Conservation (phyloP, 805 yeast genomes). For the Candida broadrunensis region DNA sequence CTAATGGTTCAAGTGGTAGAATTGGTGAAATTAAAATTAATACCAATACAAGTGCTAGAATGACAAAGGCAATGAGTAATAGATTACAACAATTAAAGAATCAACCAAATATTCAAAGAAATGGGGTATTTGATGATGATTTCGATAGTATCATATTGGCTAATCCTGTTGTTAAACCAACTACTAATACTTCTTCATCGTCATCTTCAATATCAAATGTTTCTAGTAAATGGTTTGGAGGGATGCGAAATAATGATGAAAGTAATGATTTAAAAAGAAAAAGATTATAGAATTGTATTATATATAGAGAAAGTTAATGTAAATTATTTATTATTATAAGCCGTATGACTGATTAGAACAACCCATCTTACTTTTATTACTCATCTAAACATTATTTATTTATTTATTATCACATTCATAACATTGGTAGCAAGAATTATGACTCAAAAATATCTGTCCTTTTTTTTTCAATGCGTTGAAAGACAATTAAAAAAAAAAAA, state of each 20-base stretch:
- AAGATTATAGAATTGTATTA: too few relatives aligned
- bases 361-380: too few relatives aligned
- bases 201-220: not conserved
- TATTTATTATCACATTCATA: too few relatives aligned
- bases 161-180: constrained; percentile 3
- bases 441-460: too few relatives aligned
- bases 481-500: too few relatives aligned
- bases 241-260: not conserved
- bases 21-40: constrained; percentile 31
- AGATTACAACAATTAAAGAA: constrained; percentile 31
- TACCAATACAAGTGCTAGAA: constrained; percentile 50
- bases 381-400: too few relatives aligned
- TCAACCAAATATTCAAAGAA: not conserved
- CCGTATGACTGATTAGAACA: too few relatives aligned
- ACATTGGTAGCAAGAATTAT: too few relatives aligned
- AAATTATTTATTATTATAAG: too few relatives aligned
- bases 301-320: too few relatives aligned
- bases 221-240: not conserved
- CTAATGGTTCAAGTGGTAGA: constrained; percentile 15
- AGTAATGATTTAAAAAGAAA: not conserved
- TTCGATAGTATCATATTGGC: constrained; percentile 13
- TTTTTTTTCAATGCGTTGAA: too few relatives aligned
- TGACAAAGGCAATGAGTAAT: constrained; percentile 59
- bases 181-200: not conserved
- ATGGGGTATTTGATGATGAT: constrained; percentile 9